Base-by-base conservation (phyloP, 2,329 filamentous ascomycete species). In the Drechmeria coniospora region DNA sequence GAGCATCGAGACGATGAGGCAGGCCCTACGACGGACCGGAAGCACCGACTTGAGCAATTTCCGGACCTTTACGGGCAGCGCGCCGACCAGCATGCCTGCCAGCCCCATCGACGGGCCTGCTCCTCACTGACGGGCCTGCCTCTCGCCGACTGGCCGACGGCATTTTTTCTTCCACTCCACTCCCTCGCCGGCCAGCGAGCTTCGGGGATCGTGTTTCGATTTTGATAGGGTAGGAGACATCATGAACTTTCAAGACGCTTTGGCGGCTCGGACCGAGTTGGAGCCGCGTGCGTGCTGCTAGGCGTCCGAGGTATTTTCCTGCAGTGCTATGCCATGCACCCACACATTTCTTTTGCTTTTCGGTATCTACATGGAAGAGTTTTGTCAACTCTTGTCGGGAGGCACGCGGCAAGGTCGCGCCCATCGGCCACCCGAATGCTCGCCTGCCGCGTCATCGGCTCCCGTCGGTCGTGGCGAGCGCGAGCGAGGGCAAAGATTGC, bases 1-100 rank as follows among this genome's bases (percentile, higher is more conserved):
- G 33, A 83, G 79, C 33, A 79, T 94, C 38, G 84, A 94, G 61
- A 94, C 86, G 4, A 92, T 94, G 86, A 68, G 77, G 28, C 84
- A 94, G 54, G 86, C 83, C 11, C 59, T 94, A 45, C 66, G 80
- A 46, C 77, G 81, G 50, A 92, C 84, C 10, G 81, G 75, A 24
- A 93, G 83, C 52, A 72, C 79, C 12, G 87, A 94, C 47, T 56
- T 94, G 32, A 61, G 62, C 38, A 57, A 54, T 26, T 47, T 61
- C 26, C 57, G 65, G 34, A 75, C n/a, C n/a, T n/a, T n/a, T n/a
- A n/a, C n/a, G n/a, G n/a, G n/a, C n/a, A n/a, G n/a, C n/a, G n/a
- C n/a, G n/a, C n/a, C n/a, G n/a, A n/a, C n/a, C n/a, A n/a, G 71
- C 50, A 54, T 60, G 28, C 68, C 71, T 4, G 53, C 62, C 19